Evolutionary conservation across 257 asterid genomes (phyloP), one percentile per base, ranked within the genome.

Genomic region (Euphrasia confusa): DNA sequence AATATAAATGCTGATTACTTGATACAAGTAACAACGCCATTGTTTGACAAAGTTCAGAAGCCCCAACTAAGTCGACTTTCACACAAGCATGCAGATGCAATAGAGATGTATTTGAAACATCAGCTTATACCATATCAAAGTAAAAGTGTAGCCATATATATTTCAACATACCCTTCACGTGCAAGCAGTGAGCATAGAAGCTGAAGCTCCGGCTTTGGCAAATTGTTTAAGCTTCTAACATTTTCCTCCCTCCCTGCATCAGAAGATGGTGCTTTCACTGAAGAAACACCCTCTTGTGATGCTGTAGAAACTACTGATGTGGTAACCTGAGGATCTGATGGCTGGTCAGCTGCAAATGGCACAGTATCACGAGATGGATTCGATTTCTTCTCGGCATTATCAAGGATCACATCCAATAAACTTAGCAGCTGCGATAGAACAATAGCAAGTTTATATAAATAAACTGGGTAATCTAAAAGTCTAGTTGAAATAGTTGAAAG

Each of bases 181-280:
- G 98, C 98, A 79, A 90, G 96, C 76, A 90, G 82, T 17, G 96
- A 90, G 81, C 98, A 88, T 58, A 90, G 75, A 48, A 84, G 88
- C 73, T 80, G 91, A 77, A 90, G 96, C 78, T 90, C 98, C 44
- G 79, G 74, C 63, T 75, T 79, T 12, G 98, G 96, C 59, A 90
- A 83, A 72, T 74, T 72, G 74, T 68, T 77, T 65, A 88, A 75
- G 65, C 37, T 54, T 58, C 26, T 78, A 48, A 75, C 68, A 66
- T 72, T 80, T 68, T 73, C 74, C 59, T 72, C 88, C 18, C 40
- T 74, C 57, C 76, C 82, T 9, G 59, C 76, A 47, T 66, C 76
- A 58, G 95, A 77, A 24, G 86, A 77, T 13, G 79, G 74, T 44
- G 79, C 78, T 71, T 81, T 82, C 48, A 68, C 50, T 26, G 81